Evolutionary conservation across 768 basidiomycete genomes (phyloP).

Genomic region (Amylocystis lapponica): DNA sequence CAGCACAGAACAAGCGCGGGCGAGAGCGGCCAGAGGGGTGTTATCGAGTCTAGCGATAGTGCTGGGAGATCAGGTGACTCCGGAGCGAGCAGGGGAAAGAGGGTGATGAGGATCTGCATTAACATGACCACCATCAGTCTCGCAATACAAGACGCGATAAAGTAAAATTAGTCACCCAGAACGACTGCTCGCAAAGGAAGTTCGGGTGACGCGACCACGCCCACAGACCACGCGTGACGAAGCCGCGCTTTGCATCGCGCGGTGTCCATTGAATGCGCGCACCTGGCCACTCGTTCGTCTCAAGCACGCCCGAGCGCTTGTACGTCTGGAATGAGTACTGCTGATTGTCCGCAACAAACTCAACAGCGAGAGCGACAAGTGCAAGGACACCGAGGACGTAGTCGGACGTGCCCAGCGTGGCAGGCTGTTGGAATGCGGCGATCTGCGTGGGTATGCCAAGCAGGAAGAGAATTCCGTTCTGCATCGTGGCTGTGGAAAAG

Average conservation of each 20-base stretch:
- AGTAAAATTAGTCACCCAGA: conserved; percentile 67
- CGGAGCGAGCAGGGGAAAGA: conserved; percentile 56
- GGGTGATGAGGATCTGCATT: conserved; percentile 58
- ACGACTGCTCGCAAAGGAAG: conserved; percentile 83
- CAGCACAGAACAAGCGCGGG: conserved; percentile 59
- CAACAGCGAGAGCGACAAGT: conserved; percentile 53
- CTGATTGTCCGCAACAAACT: conserved; percentile 88
- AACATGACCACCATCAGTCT: neutral
- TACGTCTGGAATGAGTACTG: conserved; percentile 82
- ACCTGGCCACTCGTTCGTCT: conserved; percentile 54
- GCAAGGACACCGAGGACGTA: conserved; percentile 53
- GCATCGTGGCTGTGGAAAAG: conserved; percentile 48
- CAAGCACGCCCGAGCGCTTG: conserved; percentile 49
- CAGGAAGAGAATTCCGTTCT: conserved; percentile 75
- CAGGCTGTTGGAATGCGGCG: conserved; percentile 50
- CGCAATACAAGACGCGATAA: too few species aligned
- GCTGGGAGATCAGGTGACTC: conserved; percentile 21
- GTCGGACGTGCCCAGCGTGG: conserved; percentile 52
- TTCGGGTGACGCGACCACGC: conserved; percentile 88
- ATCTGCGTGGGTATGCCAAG: conserved; percentile 59
- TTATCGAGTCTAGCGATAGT: conserved; percentile 18
- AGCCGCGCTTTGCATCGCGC: conserved; percentile 71
- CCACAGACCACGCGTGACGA: conserved; percentile 83
- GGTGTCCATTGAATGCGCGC: conserved; percentile 62
- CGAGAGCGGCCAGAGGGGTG: conserved; percentile 33